Conservation (phyloP, 2,329 filamentous ascomycete genomes). For the Colletotrichum lupini region DNA sequence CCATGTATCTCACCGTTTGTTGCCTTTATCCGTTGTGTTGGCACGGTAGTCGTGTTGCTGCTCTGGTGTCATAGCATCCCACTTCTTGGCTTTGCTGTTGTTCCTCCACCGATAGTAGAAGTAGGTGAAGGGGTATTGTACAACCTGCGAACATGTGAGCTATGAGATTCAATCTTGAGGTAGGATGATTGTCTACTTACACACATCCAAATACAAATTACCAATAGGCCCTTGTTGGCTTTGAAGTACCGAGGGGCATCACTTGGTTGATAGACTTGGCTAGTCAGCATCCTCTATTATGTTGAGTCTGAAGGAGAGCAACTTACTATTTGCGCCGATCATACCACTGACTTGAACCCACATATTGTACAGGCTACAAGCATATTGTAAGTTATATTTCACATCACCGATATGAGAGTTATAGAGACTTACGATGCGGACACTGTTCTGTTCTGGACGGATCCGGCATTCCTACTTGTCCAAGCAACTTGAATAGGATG, state of each 20-base stretch:
- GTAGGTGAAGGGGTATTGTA: conserved; percentile 50
- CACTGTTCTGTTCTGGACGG: conserved; percentile 68
- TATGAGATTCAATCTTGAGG: accelerated
- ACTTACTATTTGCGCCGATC: conserved; percentile 45
- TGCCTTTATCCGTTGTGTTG: conserved; percentile 57
- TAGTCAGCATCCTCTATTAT: conserved; percentile 18
- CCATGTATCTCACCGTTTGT: conserved; percentile 49
- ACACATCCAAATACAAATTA: conserved; percentile 52
- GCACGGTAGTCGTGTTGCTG: conserved; percentile 54
- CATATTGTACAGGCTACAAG: conserved; percentile 60
- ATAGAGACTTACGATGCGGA: conserved; percentile 56
- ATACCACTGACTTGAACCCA: conserved; percentile 51
- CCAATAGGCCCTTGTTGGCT: conserved; percentile 50
- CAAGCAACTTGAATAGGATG: conserved; percentile 69
- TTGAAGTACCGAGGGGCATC: conserved; percentile 51
- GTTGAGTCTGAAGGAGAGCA: neutral
- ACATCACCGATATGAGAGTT: neutral
- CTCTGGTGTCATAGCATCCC: conserved; percentile 51
- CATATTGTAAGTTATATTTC: neutral
- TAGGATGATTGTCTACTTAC: conserved; percentile 41
- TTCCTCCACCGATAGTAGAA: conserved; percentile 53
- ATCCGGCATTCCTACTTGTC: conserved; percentile 67
- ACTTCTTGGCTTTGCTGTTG: conserved; percentile 47
- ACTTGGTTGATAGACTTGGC: conserved; percentile 47
- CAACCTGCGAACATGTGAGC: conserved; percentile 42